Evolutionary conservation across 2,329 filamentous ascomycete species (phyloP), one percentile per base, ranked within the genome.

Genomic region (Pyricularia pennisetigena): DNA sequence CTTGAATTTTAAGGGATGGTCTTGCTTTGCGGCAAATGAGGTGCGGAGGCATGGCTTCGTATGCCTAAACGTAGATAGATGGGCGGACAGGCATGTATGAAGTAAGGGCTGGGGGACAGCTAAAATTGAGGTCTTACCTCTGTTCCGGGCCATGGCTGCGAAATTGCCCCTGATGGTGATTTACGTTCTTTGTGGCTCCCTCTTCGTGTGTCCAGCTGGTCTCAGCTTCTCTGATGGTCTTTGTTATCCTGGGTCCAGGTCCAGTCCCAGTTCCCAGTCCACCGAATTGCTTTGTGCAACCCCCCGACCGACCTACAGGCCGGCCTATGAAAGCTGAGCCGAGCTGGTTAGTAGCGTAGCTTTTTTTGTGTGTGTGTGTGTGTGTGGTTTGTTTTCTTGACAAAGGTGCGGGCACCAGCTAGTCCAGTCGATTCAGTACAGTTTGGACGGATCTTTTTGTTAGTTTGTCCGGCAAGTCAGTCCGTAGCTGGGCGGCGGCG

Each of bases 161-260:
- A 61, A 61, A 61, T 61, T 61, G 57, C 57, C 57, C 57, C 57
- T 61, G 57, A 61, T 61, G 57, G n/a, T 26, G 57, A 61, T 61
- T 61, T 61, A 24, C n/a, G 57, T 61, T 61, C 57, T 61, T 35
- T 23, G 57, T 61, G 57, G 57, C 57, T 61, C 57, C 57, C 57
- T 61, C 54, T 23, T 12, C n/a, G 16, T 24, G n/a, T n/a, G 24
- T 61, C 57, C 57, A 61, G 57, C 57, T 61, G 57, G 23, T 61
- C 57, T 61, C 57, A 26, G 57, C 57, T 61, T 61, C 57, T 26
- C n/a, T 23, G n/a, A 24, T 61, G 9, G n/a, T n/a, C 57, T 61
- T 61, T 61, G n/a, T 26, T 26, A 6, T 57, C 32, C 12, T 35
- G 32, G 32, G 32, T 35, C 32, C 23, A 24, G n/a, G 23, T 23